Conservation (phyloP, 495 filamentous ascomycete genomes). For the Xylaria bambusicola region DNA sequence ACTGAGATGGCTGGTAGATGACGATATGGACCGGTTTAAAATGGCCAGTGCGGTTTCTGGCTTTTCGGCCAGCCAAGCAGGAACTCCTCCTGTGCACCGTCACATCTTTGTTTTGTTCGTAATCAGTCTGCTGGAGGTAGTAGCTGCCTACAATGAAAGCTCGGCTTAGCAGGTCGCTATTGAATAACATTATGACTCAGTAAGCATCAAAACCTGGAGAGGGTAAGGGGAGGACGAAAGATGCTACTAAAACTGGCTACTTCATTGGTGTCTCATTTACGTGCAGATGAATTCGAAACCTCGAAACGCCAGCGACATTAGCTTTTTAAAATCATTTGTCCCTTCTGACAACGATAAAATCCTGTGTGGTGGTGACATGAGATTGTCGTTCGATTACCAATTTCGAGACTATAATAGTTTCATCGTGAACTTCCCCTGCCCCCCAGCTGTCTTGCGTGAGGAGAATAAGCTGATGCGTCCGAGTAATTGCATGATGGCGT, state of each 20-base stretch:
- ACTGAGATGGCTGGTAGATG: neutral
- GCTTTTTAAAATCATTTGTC: neutral
- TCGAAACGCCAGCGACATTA: too few relatives aligned
- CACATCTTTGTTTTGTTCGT: neutral
- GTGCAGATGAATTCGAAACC: too few relatives aligned
- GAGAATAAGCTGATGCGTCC: slow-evolving; percentile 11
- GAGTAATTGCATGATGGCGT: slow-evolving; percentile 1
- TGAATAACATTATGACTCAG: neutral
- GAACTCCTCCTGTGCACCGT: slow-evolving; percentile 3
- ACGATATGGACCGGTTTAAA: neutral
- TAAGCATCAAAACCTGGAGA: neutral
- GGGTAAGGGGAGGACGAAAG: neutral
- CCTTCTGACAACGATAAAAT: neutral
- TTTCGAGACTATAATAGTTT: slow-evolving; percentile 13
- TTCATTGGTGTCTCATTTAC: too few relatives aligned
- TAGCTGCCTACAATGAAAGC: slow-evolving; percentile 5
- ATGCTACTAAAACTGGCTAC: too few relatives aligned
- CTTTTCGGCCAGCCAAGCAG: neutral
- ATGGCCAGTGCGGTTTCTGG: neutral
- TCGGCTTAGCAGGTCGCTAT: neutral
- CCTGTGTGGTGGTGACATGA: slow-evolving; percentile 6
- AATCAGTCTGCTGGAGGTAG: neutral
- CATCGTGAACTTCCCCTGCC: slow-evolving; percentile 2
- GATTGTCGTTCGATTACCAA: slow-evolving; percentile 16
- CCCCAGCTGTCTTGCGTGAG: neutral